Base-by-base conservation (phyloP, 2,329 filamentous ascomycete genomes). In the Trichoderma atroviride region DNA sequence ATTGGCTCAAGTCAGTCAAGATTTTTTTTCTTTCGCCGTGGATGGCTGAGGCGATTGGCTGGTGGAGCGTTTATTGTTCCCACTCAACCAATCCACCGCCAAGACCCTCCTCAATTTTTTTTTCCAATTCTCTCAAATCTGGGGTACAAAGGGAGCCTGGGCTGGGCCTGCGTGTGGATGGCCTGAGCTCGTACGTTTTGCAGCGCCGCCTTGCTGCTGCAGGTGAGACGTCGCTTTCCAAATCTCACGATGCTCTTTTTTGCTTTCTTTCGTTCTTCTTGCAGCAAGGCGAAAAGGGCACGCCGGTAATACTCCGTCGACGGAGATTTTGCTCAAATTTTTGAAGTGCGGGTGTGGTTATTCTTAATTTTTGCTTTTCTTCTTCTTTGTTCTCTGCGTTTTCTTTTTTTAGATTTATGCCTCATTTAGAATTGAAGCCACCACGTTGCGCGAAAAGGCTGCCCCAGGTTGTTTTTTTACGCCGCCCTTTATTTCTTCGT, bases 101-200 rank as follows among this genome's bases (percentile, higher is more conserved):
- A 19, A 9, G 16, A 3, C 40, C 14, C 60, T 53, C 27, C 40
- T n/a, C 60, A 53, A 53, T 37, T 43, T 13, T 16, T n/a, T n/a
- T 37, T 29, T 4, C 31, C 10, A 35, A 35, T 13, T 24, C 29
- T n/a, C 4, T 37, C 29, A 40, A 47, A 47, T 66, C 63, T 57
- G 63, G 63, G 63, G 63, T 58, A 66, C 55, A 9, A 65, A 27
- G 24, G 31, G 16, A n/a, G n/a, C 27, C 50, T 43, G 37, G 37
- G 37, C 37, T 9, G 40, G 40, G 40, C 40, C 53, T 53, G 60
- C 40, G 58, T 50, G 58, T 33, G 31, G 31, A 50, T 62, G 59
- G 59, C 40, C 37, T 29, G 27, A 24, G 59, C 59, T 62, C 59
- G 59, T 62, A 52, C 24, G 59, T 62, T 62, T 31, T 59, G 47